These are phyloP conservation scores for Quercus wislizeni DNA, from an alignment of 306 rosid species.

Conservation along the genomic window DNA sequence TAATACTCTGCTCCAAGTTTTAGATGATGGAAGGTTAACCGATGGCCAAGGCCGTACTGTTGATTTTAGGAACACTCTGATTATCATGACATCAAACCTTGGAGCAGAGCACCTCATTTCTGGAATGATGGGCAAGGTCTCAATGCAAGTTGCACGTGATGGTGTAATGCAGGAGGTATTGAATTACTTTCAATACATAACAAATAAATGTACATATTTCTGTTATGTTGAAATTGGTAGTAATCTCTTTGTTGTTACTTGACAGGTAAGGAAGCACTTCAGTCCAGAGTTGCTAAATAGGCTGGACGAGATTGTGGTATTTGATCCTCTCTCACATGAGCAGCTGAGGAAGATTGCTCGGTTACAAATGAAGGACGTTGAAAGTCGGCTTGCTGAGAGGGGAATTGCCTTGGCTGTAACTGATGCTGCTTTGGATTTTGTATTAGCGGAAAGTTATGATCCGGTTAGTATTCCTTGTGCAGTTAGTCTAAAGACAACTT, in stretches of 20 bases:
- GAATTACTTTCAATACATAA: too few species aligned
- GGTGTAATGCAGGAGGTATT: slow-evolving; percentile 72
- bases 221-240: neutral
- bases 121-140: slow-evolving; percentile 61
- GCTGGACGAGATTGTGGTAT: slow-evolving; percentile 75
- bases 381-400: slow-evolving; percentile 67
- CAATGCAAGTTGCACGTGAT: slow-evolving; percentile 78
- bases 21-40: slow-evolving; percentile 90
- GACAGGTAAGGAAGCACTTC: slow-evolving; percentile 73
- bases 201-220: too few species aligned
- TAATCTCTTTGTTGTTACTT: neutral
- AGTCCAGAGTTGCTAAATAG: slow-evolving; percentile 86
- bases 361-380: slow-evolving; percentile 88
- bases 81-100: slow-evolving; percentile 89
- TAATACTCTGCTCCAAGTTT: slow-evolving; percentile 76
- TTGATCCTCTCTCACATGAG: slow-evolving; percentile 83
- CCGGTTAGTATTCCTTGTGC: slow-evolving; percentile 45
- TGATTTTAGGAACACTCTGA: slow-evolving; percentile 80
- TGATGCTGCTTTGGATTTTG: slow-evolving; percentile 59
- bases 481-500: too few species aligned
- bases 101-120: slow-evolving; percentile 82
- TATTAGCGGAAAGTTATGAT: slow-evolving; percentile 74
- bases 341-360: slow-evolving; percentile 80
- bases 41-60: slow-evolving; percentile 94
- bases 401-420: slow-evolving; percentile 83